Evolutionary conservation across 2,329 filamentous ascomycete species (phyloP), one percentile per base, ranked within the genome.

Genomic region (Alternaria longipes): DNA sequence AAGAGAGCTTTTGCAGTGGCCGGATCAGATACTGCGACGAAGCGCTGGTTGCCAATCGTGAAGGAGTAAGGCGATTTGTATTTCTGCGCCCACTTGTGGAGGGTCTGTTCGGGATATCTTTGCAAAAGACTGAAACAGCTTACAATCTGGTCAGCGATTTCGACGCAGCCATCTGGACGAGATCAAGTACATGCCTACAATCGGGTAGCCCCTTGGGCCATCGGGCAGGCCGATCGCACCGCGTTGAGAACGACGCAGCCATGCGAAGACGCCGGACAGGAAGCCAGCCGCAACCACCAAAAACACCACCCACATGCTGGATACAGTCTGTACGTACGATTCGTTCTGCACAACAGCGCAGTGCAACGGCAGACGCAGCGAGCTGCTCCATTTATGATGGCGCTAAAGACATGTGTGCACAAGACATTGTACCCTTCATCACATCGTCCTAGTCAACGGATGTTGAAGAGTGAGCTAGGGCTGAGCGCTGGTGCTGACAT

Each of bases 71-170:
- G 50, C 22, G 50, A 18, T 24, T 32, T 32, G 24, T 52, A 52
- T 20, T 30, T 14, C n/a, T 32, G 36, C 5, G 50, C 50, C 50
- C 36, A 52, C 26, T 12, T 52, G 16, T 52, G 24, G 16, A 52
- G 36, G 36, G 50, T 41, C 24, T 22, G 50, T 36, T 52, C 50
- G 16, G 50, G 50, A 32, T 52, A 42, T 52, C 9, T 52, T 52
- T 20, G 24, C 36, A 52, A 20, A 7, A 41, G 8, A 8, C 22
- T 30, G 24, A 42, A 52, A 30, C 36, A 52, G 14, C 50, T 36
- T 52, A 42, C 24, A 30, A 2, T 11, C n/a, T 30, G 12, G 50
- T 52, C n/a, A 52, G 50, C 18, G 8, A 40, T 38, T n/a, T 16
- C 11, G 24, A 24, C 18, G n/a, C 32, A 6, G 18, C 32, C 20